Conservation (phyloP, 2,329 filamentous ascomycete genomes). For the Intubia oerlemansii region DNA sequence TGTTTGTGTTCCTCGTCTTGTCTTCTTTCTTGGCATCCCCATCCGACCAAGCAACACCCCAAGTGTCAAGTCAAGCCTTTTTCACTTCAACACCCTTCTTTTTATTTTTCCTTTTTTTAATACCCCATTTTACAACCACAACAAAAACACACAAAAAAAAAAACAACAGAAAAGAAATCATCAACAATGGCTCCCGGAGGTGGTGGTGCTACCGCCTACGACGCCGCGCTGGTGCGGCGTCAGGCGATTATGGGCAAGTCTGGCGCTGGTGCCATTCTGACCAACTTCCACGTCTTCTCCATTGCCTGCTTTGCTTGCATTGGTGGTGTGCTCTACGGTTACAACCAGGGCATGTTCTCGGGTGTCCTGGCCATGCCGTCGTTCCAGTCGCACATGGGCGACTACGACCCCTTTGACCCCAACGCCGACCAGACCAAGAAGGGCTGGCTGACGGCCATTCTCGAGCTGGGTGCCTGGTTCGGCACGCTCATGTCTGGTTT, state of each 20-base stretch:
- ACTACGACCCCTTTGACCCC: constrained; percentile 23
- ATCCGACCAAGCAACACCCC: too few species aligned
- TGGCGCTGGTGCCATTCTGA: constrained; percentile 29
- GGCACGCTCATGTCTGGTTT: constrained; percentile 49
- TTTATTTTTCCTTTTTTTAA: neutral
- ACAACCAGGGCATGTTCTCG: constrained; percentile 61
- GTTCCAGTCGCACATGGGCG: constrained; percentile 33
- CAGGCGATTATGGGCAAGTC: constrained; percentile 30
- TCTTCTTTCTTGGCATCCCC: too few species aligned
- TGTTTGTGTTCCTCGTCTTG: neutral
- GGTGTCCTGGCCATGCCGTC: constrained; percentile 39
- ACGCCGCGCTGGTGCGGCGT: constrained; percentile 29
- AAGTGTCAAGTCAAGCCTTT: too few species aligned
- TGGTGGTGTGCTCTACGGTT: constrained; percentile 42
- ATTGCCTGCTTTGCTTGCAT: constrained; percentile 41
- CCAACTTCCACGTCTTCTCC: constrained; percentile 35
- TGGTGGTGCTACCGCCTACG: constrained; percentile 14
- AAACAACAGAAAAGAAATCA: too few species aligned
- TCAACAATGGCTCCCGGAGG: constrained; percentile 5
- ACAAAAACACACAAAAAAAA: too few species aligned
- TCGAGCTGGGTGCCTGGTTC: constrained; percentile 61
- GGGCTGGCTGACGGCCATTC: constrained; percentile 42
- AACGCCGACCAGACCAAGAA: constrained; percentile 29
- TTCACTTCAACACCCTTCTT: too few species aligned
- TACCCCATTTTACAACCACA: neutral